These are phyloP conservation scores for Amborella trichopoda DNA, from an alignment of 164 flowering plant genomes.

Conservation along the genomic window DNA sequence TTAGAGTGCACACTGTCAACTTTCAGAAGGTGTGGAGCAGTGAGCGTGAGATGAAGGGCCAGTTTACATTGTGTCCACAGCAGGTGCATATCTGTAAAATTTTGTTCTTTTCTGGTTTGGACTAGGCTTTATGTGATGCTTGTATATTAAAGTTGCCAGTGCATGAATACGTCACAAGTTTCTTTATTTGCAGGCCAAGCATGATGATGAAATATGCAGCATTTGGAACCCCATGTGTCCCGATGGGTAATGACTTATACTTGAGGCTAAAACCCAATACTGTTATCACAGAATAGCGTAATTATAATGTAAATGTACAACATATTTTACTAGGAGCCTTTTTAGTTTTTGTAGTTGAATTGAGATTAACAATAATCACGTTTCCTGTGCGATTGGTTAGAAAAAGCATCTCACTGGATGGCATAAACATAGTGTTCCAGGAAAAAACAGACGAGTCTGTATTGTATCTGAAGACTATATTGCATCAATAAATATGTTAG, in stretches of 20 bases:
- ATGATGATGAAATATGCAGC: constrained; percentile 47
- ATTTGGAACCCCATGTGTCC: constrained; percentile 96
- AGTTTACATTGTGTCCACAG: constrained; percentile 61
- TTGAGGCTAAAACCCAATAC: no score
- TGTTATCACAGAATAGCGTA: no score
- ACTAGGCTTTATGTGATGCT: neutral
- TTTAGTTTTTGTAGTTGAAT: no score
- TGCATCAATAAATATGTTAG: no score
- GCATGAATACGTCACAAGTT: neutral
- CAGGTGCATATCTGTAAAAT: constrained; percentile 32
- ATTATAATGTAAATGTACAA: no score
- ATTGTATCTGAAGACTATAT: no score
- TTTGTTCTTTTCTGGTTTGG: constrained; percentile 1
- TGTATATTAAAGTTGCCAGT: neutral
- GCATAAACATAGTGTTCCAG: no score
- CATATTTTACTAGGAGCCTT: no score
- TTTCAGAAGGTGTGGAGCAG: constrained; percentile 90
- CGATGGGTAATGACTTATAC: constrained; percentile 62
- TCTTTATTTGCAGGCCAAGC: constrained; percentile 29
- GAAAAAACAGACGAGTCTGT: no score
- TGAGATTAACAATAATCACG: no score
- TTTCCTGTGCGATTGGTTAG: no score
- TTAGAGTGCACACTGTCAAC: constrained; percentile 52
- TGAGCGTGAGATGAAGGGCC: constrained; percentile 52
- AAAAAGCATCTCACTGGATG: no score